A percentile compares a stretch with the other conserved stretches of the same genome.
phyloP scores from a whole-genome alignment of 192 early-diverging fungal species.

The Gamsiella multidivaricata region DNA sequence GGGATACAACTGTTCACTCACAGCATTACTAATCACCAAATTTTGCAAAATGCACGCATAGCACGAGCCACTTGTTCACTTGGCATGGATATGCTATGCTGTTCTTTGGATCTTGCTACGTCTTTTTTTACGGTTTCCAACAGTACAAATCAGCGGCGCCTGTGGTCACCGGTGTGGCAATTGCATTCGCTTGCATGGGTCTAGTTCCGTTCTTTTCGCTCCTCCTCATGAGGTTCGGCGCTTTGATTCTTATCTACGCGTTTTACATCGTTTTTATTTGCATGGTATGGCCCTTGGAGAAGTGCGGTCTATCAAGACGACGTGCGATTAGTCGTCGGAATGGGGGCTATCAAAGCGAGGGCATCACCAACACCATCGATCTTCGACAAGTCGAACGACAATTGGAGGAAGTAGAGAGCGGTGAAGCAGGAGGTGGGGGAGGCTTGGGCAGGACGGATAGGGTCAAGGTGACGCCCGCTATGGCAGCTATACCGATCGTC shows the following conservation, averaged over 20 bases:
- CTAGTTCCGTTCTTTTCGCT: conserved; percentile 42
- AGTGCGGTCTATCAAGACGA: conserved; percentile 29
- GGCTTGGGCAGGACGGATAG: conserved; percentile 7
- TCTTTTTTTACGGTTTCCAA: conserved; percentile 16
- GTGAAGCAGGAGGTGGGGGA: neutral
- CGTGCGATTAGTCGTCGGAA: conserved; percentile 47
- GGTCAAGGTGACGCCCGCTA: conserved; percentile 35
- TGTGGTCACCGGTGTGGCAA: conserved; percentile 27
- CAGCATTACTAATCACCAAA: too few species aligned
- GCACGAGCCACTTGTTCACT: conserved; percentile 34
- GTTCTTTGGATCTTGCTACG: conserved; percentile 30
- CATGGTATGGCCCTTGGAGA: conserved; percentile 29
- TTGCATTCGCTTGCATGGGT: conserved; percentile 40
- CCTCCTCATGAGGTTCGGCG: conserved; percentile 8
- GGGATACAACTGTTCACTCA: too few species aligned
- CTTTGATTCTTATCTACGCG: conserved; percentile 15
- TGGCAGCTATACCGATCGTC: conserved; percentile 40
- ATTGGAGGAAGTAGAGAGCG: conserved; percentile 12
- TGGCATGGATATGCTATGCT: conserved; percentile 52
- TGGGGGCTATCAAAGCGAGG: conserved; percentile 36
- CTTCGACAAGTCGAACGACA: conserved; percentile 15
- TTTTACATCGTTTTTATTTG: conserved; percentile 24
- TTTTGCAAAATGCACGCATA: neutral
- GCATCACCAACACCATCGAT: conserved; percentile 44
- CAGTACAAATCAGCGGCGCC: conserved; percentile 13